These are phyloP conservation scores for Amaranthus palmeri DNA, from an alignment of 148 eudicot genomes.

Conservation along the genomic window DNA sequence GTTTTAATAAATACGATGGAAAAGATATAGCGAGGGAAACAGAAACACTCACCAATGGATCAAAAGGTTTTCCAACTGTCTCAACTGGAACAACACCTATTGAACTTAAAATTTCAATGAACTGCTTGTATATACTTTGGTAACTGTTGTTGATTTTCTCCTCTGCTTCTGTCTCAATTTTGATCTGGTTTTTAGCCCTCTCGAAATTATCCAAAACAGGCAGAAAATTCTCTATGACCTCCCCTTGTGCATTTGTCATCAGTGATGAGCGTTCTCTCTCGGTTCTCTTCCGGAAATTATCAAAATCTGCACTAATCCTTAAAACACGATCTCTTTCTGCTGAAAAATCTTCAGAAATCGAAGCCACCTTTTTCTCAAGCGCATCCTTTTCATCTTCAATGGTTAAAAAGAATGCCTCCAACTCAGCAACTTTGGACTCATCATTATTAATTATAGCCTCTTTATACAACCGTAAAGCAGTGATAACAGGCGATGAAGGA, in stretches of 20 bases:
- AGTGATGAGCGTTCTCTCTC: constrained; percentile 65
- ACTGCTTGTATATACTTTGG: constrained; percentile 90
- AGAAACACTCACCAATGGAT: constrained; percentile 64
- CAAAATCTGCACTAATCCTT: constrained; percentile 84
- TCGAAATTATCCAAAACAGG: constrained; percentile 87
- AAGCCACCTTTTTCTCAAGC: constrained; percentile 46
- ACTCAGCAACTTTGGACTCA: constrained; percentile 49
- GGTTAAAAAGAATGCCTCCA: constrained; percentile 55
- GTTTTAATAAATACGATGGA: not conserved
- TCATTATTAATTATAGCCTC: constrained; percentile 64
- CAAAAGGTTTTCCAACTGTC: constrained; percentile 69
- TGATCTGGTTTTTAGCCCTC: constrained; percentile 80
- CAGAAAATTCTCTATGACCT: constrained; percentile 67
- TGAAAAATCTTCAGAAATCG: constrained; percentile 51
- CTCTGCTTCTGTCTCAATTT: constrained; percentile 76
- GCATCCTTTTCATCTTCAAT: constrained; percentile 58
- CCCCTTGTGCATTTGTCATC: constrained; percentile 76
- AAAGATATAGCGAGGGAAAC: not conserved
- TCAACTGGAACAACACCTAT: constrained; percentile 83
- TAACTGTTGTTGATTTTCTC: constrained; percentile 74
- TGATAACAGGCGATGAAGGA: constrained; percentile 38
- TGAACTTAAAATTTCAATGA: constrained; percentile 65
- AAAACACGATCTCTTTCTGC: constrained; percentile 58
- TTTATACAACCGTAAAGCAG: constrained; percentile 50
- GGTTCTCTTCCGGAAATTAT: constrained; percentile 83